phyloP scores from a whole-genome alignment of 1,139 yeast species.

The Saccharomycopsis crataegensis region DNA sequence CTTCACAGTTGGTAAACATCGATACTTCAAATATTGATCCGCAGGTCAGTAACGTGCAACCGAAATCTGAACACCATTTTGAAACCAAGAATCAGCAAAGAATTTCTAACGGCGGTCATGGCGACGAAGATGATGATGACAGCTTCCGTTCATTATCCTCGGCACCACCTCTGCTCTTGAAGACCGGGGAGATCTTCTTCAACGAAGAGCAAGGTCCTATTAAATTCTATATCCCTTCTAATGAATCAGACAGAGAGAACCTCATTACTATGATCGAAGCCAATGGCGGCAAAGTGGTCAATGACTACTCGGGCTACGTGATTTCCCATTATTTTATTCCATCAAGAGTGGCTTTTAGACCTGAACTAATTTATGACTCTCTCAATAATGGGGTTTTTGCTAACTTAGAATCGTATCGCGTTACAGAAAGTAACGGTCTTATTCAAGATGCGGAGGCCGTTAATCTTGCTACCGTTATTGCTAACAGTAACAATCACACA shows the following conservation, averaged over 20 bases:
- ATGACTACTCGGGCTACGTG: slow-evolving; percentile 19
- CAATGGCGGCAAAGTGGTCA: slow-evolving; percentile 24
- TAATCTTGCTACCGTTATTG: slow-evolving; percentile 2
- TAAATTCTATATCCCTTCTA: slow-evolving; percentile 22
- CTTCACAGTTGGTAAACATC: neutral
- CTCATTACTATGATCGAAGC: slow-evolving; percentile 19
- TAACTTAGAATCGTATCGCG: slow-evolving; percentile 20
- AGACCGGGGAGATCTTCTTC: neutral
- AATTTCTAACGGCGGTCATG: neutral
- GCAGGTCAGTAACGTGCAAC: neutral
- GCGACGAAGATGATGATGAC: slow-evolving; percentile 3
- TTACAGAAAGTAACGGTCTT: neutral
- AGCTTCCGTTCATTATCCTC: neutral
- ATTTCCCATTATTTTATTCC: slow-evolving; percentile 22
- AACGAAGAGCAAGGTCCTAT: slow-evolving; percentile 16
- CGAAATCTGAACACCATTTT: neutral
- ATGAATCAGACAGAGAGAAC: slow-evolving; percentile 21
- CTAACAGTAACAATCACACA: slow-evolving; percentile 1
- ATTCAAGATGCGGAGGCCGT: slow-evolving; percentile 1
- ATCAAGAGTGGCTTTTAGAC: slow-evolving; percentile 21
- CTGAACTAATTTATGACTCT: slow-evolving; percentile 25
- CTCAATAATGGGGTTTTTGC: slow-evolving; percentile 21
- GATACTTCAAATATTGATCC: slow-evolving; percentile 1
- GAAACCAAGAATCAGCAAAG: neutral
- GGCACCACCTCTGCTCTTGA: neutral